Conservation (phyloP, 495 filamentous ascomycete species). For the Staphylotrichum tortipilum region DNA sequence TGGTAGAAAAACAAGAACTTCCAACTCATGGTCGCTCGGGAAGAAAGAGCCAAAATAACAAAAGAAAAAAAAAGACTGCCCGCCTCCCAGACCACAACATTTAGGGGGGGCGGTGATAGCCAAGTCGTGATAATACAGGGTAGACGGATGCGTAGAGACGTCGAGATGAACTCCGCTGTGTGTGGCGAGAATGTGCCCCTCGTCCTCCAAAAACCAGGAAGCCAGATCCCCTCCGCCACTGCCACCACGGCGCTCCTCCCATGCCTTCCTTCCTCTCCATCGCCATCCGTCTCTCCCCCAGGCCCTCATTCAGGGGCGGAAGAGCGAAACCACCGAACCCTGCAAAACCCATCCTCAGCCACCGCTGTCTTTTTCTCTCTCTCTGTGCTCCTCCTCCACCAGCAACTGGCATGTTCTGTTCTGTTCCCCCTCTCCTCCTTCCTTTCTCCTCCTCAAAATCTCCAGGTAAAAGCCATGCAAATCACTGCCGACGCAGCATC, state of each 20-base stretch:
- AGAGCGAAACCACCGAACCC: slow-evolving; percentile 9
- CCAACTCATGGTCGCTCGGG: background rate
- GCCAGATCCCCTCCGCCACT: background rate
- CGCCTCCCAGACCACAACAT: background rate
- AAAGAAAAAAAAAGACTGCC: background rate
- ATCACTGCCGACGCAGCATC: slow-evolving; percentile 8
- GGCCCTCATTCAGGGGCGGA: background rate
- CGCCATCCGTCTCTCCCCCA: slow-evolving; percentile 1
- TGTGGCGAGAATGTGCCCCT: background rate
- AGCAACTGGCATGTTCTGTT: background rate
- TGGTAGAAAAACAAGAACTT: background rate
- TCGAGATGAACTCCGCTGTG: background rate
- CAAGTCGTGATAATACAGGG: background rate
- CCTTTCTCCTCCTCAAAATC: background rate
- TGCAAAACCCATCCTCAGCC: background rate
- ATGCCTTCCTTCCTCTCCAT: background rate
- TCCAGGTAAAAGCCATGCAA: slow-evolving; percentile 8
- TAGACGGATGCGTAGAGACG: slow-evolving; percentile 5
- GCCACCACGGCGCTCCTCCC: background rate
- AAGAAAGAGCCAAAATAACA: background rate
- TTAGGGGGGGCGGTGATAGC: background rate
- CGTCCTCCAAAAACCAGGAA: background rate
- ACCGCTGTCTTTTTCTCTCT: background rate
- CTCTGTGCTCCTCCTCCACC: background rate
- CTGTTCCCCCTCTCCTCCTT: background rate